Conservation (phyloP, 2,329 filamentous ascomycete species). For the Pseudopithomyces chartarum region DNA sequence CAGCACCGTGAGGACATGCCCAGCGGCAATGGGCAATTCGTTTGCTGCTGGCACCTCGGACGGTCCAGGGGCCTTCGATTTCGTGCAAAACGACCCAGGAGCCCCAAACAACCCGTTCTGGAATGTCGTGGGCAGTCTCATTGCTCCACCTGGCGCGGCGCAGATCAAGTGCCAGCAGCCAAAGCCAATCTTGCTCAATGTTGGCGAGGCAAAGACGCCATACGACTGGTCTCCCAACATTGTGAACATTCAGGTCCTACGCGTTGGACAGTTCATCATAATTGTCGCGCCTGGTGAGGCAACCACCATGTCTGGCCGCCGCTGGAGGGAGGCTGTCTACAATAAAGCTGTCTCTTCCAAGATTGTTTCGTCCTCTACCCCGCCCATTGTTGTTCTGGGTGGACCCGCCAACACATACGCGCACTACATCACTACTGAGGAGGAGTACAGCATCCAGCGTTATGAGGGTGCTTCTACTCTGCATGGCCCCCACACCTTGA, state of each 20-base stretch:
- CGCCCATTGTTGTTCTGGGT: constrained; percentile 74
- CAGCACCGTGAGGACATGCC: constrained; percentile 73
- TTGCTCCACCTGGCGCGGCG: constrained; percentile 71
- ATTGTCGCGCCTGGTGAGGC: constrained; percentile 86
- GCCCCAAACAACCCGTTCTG: constrained; percentile 81
- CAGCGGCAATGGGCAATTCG: constrained; percentile 86
- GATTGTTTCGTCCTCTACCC: constrained; percentile 19
- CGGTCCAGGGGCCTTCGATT: constrained; percentile 89
- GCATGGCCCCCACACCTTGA: constrained; percentile 79
- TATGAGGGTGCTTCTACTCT: constrained; percentile 96
- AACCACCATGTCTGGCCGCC: constrained; percentile 87
- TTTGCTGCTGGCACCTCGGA: constrained; percentile 94
- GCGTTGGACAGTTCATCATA: constrained; percentile 82
- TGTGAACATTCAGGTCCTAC: constrained; percentile 83
- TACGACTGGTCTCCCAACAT: constrained; percentile 92
- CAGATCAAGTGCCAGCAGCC: constrained; percentile 78
- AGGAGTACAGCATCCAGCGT: constrained; percentile 82
- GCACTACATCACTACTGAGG: constrained; percentile 77
- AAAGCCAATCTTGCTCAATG: constrained; percentile 87
- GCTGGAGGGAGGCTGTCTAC: constrained; percentile 69
- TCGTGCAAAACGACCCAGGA: constrained; percentile 82
- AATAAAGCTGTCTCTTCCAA: constrained; percentile 28
- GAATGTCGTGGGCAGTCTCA: constrained; percentile 72
- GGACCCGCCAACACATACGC: constrained; percentile 91
- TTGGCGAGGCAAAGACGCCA: constrained; percentile 76